Percentiles rank a stretch among this genome's conserved stretches.
Conservation (phyloP, 129 eudicot species). For the Lactuca saligna region DNA sequence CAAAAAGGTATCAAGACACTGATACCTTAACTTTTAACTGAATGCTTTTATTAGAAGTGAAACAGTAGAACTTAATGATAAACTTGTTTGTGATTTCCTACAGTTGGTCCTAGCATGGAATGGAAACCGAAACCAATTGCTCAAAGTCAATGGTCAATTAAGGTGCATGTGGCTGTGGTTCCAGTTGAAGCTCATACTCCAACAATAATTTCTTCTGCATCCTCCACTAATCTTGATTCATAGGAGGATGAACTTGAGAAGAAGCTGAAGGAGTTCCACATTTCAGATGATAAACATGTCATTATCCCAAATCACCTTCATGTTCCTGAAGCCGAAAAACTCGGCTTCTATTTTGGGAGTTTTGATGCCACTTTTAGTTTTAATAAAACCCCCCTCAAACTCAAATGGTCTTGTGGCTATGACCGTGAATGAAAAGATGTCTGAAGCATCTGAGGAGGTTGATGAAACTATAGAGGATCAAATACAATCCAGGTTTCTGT, state of each 20-base stretch:
- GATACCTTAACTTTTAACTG: no score
- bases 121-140: constrained; percentile 68
- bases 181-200: constrained; percentile 33
- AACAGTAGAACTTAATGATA: neutral
- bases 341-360: constrained; percentile 76
- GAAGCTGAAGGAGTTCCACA: constrained; percentile 51
- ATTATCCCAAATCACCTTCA: constrained; percentile 78
- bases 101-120: constrained; percentile 61
- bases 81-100: constrained; percentile 16
- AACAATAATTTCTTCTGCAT: no score
- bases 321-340: constrained; percentile 71
- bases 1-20: no score
- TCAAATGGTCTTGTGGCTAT: no score
- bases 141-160: constrained; percentile 42
- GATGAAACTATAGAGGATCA: no score
- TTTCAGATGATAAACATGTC: constrained; percentile 61
- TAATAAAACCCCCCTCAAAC: no score
- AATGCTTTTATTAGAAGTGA: neutral
- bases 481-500: no score
- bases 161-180: constrained; percentile 25
- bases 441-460: no score
- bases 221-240: constrained; percentile 18
- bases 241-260: constrained; percentile 39
- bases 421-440: no score
- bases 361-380: constrained; percentile 14